Conservation (phyloP, 306 rosid species). For the Rubus parviflorus region DNA sequence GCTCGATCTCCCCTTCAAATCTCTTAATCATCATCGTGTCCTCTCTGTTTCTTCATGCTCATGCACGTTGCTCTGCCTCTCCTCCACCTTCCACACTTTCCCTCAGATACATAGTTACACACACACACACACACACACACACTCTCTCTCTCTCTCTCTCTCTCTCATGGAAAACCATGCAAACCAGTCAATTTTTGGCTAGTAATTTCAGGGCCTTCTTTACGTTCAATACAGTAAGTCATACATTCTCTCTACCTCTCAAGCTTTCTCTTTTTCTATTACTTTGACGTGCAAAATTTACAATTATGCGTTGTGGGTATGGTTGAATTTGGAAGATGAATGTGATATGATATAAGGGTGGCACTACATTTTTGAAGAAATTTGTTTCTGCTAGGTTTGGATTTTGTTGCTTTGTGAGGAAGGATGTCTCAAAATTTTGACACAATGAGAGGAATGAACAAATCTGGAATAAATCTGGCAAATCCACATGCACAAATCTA, state of each 20-base stretch:
- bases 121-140: fast-evolving
- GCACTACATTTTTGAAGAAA: background rate
- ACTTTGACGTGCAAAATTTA: background rate
- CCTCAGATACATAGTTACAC: no score
- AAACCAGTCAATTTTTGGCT: constrained; percentile 11
- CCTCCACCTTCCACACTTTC: no score
- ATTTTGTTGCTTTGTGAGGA: background rate
- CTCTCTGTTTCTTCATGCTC: no score
- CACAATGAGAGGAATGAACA: constrained; percentile 24
- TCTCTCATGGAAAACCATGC: background rate
- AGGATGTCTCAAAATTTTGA: constrained; percentile 30
- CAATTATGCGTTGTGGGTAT: background rate
- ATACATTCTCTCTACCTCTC: background rate
- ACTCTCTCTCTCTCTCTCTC: constrained; percentile 30
- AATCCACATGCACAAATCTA: no score
- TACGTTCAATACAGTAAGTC: background rate
- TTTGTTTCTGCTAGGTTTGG: background rate
- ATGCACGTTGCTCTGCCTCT: no score
- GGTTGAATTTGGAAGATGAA: background rate
- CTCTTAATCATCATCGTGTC: no score
- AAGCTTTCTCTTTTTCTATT: background rate
- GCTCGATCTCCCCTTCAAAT: no score
- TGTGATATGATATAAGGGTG: background rate
- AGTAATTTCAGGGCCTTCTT: background rate
- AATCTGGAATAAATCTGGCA: no score